Evolutionary conservation across 2,329 filamentous ascomycete species (phyloP).

Genomic region (Elsinoe perseae): DNA sequence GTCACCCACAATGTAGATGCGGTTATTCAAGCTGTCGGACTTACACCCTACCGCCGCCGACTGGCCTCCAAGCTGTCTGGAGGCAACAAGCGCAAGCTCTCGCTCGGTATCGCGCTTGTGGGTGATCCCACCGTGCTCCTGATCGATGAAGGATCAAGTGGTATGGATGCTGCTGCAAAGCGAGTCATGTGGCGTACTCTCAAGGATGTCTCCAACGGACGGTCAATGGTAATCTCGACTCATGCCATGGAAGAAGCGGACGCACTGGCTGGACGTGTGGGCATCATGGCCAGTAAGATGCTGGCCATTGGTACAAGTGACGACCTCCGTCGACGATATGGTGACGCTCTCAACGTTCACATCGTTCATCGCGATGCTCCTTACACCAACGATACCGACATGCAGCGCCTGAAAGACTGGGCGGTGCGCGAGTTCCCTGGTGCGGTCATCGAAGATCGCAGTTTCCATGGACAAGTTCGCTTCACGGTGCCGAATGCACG

Average conservation of each 20-base stretch:
- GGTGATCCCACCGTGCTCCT: slow-evolving; percentile 82
- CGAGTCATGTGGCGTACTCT: slow-evolving; percentile 89
- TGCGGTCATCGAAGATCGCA: slow-evolving; percentile 63
- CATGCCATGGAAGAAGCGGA: slow-evolving; percentile 96
- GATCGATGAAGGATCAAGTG: slow-evolving; percentile 80
- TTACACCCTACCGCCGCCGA: slow-evolving; percentile 60
- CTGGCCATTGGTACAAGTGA: slow-evolving; percentile 73
- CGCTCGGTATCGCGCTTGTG: slow-evolving; percentile 81
- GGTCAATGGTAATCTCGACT: slow-evolving; percentile 81
- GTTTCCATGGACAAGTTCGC: slow-evolving; percentile 78
- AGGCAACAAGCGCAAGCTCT: slow-evolving; percentile 90
- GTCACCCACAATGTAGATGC: slow-evolving; percentile 69
- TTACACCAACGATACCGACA: slow-evolving; percentile 61
- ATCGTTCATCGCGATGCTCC: slow-evolving; percentile 69
- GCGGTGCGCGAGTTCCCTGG: slow-evolving; percentile 53
- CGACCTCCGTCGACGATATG: slow-evolving; percentile 64
- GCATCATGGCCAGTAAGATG: slow-evolving; percentile 81
- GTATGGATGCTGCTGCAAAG: slow-evolving; percentile 85
- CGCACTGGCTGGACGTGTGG: slow-evolving; percentile 72
- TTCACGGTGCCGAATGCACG: slow-evolving; percentile 59
- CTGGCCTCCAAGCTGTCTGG: slow-evolving; percentile 77
- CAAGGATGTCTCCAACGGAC: slow-evolving; percentile 61
- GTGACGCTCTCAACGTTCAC: slow-evolving; percentile 73
- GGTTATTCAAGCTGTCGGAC: slow-evolving; percentile 72
- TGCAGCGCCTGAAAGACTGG: slow-evolving; percentile 59